Conservation (phyloP, 2,329 filamentous ascomycete genomes). For the Colletotrichum ledebouriae region DNA sequence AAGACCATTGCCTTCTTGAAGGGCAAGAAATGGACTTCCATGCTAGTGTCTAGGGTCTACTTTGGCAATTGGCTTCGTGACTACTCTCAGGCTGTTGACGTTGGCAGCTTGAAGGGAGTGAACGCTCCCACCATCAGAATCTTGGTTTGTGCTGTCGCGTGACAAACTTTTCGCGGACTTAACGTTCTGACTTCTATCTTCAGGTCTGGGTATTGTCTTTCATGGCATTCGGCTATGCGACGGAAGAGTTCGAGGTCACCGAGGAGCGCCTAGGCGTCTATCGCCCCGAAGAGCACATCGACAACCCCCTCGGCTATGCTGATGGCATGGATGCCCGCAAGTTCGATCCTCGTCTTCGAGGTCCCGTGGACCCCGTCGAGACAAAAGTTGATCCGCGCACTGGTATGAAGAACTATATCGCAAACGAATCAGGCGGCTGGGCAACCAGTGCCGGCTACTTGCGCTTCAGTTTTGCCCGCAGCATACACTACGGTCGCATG, state of each 20-base stretch:
- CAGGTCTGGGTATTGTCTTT: conserved; percentile 85
- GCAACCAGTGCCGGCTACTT: conserved; percentile 91
- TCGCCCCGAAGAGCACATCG: conserved; percentile 80
- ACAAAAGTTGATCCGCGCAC: conserved; percentile 80
- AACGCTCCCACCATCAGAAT: conserved; percentile 84
- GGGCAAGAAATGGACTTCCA: conserved; percentile 87
- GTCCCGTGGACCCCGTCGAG: conserved; percentile 79
- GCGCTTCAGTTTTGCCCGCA: conserved; percentile 78
- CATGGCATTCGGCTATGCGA: conserved; percentile 87
- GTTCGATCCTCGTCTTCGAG: conserved; percentile 84
- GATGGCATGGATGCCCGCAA: conserved; percentile 88
- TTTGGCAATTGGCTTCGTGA: conserved; percentile 91
- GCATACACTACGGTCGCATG: conserved; percentile 82
- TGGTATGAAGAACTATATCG: conserved; percentile 99
- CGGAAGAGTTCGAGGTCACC: conserved; percentile 86
- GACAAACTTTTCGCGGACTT: background rate
- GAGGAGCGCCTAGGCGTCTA: conserved; percentile 85
- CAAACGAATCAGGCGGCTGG: conserved; percentile 89
- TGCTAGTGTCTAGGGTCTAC: conserved; percentile 83
- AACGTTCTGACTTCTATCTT: conserved; percentile 27
- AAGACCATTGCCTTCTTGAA: conserved; percentile 82
- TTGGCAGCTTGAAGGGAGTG: conserved; percentile 82
- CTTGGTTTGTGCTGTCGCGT: conserved; percentile 59
- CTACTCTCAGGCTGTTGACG: conserved; percentile 87
- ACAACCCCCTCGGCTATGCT: conserved; percentile 87